These are phyloP conservation scores for Cytauxzoon felis DNA, from an alignment of 169 alveolate genomes.

Conservation along the genomic window DNA sequence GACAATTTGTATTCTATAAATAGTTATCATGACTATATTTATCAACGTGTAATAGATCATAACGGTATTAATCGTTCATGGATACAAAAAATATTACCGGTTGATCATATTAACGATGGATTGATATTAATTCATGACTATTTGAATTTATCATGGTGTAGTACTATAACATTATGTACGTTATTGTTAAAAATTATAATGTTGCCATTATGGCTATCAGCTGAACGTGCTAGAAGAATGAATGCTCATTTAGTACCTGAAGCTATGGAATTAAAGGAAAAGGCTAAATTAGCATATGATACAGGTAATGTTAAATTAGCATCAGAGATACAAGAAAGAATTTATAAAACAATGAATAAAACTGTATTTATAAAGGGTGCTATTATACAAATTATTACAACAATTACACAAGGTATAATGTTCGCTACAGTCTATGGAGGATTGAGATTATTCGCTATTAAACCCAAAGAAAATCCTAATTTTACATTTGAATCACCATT, in stretches of 20 bases:
- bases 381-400: slow-evolving; percentile 16
- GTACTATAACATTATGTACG: slow-evolving; percentile 42
- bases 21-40: slow-evolving; percentile 18
- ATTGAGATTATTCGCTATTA: slow-evolving; percentile 62
- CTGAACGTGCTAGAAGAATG: slow-evolving; percentile 68
- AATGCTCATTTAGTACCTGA: slow-evolving; percentile 65
- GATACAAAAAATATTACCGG: slow-evolving; percentile 43
- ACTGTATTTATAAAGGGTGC: slow-evolving; percentile 63
- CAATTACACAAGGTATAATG: slow-evolving; percentile 60
- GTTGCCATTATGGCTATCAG: slow-evolving; percentile 65
- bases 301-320: slow-evolving; percentile 59
- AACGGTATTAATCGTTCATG: slow-evolving; percentile 45
- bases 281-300: slow-evolving; percentile 19
- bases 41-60: slow-evolving; percentile 4
- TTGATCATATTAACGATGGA: slow-evolving; percentile 37
- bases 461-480: slow-evolving; percentile 61
- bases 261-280: slow-evolving; percentile 62
- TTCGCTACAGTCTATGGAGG: slow-evolving; percentile 70
- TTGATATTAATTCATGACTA: slow-evolving; percentile 26
- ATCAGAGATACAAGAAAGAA: slow-evolving; percentile 52
- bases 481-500: slow-evolving; percentile 65
- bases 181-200: slow-evolving; percentile 51
- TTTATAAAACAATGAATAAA: slow-evolving; percentile 53
- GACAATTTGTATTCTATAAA: slow-evolving; percentile 10
- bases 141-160: slow-evolving; percentile 40